Evolutionary conservation across 108 stramenopile species (phyloP), one percentile per base, ranked within the genome.

Genomic region (Aurantiochytrium sp.): DNA sequence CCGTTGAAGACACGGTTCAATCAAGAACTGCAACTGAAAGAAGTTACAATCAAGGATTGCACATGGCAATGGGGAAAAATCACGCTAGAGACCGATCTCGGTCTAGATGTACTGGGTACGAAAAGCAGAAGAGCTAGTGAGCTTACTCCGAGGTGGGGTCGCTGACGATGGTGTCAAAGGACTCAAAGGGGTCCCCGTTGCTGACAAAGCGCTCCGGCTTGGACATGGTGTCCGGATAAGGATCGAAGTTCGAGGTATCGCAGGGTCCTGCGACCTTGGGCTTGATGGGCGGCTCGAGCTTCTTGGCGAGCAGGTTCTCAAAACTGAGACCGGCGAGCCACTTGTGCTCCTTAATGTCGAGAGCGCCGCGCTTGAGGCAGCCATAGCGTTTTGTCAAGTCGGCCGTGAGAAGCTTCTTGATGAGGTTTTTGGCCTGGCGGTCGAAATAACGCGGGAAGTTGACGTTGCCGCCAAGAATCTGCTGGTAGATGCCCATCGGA

Each of bases 221-320:
- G 19, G 93, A 91, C 4, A 90, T 37, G 2, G 92, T 91, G 85
- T 95, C 95, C 5, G 94, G 95, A 69, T 96, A 96, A 0, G 93
- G 89, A 68, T 96, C 96, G 89, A 95, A 96, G 69, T 95, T 95
- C 4, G 93, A 93, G 22, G 95, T 95, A 85, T 96, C 96, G 36
- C 68, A 92, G 19, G 87, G 68, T 3, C 92, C 87, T 21, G 65
- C 73, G 32, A 95, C 88, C 55, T 91, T 86, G 12, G 94, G 95
- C 37, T 94, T 89, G 45, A 95, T 95, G 69, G 96, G 96, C 8
- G 95, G 90, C 5, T 93, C 81, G 5, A 95, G 52, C 55, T 92
- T 69, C 87, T 89, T 90, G 30, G 45, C 86, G 3, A 95, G 31
- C 19, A 95, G 89, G 24, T 86, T 89, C 45, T 94, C 91, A 48